A percentile compares a stretch with the other conserved stretches of the same genome.
Evolutionary conservation across 176 grass and related monocot species (phyloP).

Genomic region (Themeda triandra): DNA sequence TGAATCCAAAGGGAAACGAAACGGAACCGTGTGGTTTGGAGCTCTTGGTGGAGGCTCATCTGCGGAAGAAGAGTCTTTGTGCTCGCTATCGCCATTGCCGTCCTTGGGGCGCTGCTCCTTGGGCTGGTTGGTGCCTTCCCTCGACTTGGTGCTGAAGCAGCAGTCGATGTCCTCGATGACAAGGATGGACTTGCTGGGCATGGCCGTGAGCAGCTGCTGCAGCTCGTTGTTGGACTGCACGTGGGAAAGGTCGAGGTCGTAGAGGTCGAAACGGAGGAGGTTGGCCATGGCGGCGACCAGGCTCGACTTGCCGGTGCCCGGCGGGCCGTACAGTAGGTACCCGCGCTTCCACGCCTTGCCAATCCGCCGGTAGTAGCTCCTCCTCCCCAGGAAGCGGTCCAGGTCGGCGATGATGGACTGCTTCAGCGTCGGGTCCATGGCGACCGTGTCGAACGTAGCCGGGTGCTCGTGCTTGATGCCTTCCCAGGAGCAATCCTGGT

Average conservation of each 20-base stretch:
- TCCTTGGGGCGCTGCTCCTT: not conserved
- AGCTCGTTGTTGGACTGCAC: not conserved
- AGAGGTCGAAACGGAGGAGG: constrained; percentile 26
- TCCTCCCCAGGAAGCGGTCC: constrained; percentile 11
- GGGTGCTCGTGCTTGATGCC: constrained; percentile 23
- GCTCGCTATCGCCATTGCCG: not conserved
- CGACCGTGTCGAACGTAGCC: constrained; percentile 78
- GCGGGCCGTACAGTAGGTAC: constrained; percentile 39
- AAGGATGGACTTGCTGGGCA: constrained; percentile 13
- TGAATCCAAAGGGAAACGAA: not conserved
- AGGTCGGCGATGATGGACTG: constrained; percentile 26
- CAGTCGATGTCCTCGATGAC: constrained; percentile 21
- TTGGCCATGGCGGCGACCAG: constrained; percentile 38
- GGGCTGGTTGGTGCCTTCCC: not conserved
- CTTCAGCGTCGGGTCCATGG: constrained; percentile 55
- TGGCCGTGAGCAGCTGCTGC: constrained; percentile 22
- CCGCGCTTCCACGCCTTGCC: constrained; percentile 59
- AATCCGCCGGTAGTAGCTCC: constrained; percentile 20
- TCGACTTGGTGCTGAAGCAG: constrained; percentile 4
- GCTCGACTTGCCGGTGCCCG: constrained; percentile 33
- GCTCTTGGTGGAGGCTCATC: not conserved
- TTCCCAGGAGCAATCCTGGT: not conserved
- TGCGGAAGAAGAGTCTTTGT: not conserved
- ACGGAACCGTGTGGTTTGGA: not conserved
- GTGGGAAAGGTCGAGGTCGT: constrained; percentile 16